These are phyloP conservation scores for Candida labiduridarum DNA, from an alignment of 1,139 yeast genomes.

Conservation along the genomic window DNA sequence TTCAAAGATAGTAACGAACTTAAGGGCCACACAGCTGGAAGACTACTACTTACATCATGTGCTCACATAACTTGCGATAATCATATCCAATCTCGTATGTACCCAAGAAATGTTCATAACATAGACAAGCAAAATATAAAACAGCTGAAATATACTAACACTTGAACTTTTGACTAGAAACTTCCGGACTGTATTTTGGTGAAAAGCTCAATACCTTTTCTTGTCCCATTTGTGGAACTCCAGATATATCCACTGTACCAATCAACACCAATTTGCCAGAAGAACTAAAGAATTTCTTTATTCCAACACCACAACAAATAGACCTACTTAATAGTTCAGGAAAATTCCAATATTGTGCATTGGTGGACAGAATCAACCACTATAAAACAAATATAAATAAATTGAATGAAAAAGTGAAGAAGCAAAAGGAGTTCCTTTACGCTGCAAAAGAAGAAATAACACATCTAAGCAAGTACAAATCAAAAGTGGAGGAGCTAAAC, in stretches of 20 bases:
- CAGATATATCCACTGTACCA: slow-evolving; percentile 16
- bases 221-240: slow-evolving; percentile 20
- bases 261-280: slow-evolving; percentile 15
- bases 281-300: slow-evolving; percentile 19
- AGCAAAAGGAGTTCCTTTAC: slow-evolving; percentile 18
- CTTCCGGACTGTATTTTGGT: neutral
- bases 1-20: slow-evolving; percentile 14
- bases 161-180: neutral
- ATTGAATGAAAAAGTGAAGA: slow-evolving; percentile 15
- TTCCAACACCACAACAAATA: slow-evolving; percentile 20
- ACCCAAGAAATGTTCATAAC: neutral
- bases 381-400: slow-evolving; percentile 12
- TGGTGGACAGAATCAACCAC: slow-evolving; percentile 16
- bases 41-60: slow-evolving; percentile 25
- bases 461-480: slow-evolving; percentile 15
- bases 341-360: slow-evolving; percentile 19
- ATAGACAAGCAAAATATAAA: neutral
- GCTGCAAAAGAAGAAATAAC: slow-evolving; percentile 23
- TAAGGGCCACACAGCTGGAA: neutral
- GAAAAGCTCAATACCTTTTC: neutral
- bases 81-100: slow-evolving; percentile 20
- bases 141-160: neutral
- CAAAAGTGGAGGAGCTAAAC: slow-evolving; percentile 12
- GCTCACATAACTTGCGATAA: slow-evolving; percentile 27
- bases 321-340: slow-evolving; percentile 18